phyloP scores from a whole-genome alignment of 2,329 filamentous ascomycete genomes.

The Trematosphaeria pertusa region DNA sequence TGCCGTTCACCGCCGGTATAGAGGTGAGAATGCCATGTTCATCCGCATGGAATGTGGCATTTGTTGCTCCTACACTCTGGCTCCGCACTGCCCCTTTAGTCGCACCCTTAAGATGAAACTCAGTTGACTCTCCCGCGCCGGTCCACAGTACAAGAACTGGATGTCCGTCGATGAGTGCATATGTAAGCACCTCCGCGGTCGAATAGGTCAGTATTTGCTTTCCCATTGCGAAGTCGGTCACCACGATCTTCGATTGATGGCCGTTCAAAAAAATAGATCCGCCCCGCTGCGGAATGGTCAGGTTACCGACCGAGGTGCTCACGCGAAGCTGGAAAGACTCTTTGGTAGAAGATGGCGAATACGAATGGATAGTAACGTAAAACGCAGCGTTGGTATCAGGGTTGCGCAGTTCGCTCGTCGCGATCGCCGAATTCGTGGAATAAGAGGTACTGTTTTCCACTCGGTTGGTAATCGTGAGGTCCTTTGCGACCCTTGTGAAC shows the following conservation, averaged over 20 bases:
- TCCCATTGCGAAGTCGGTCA: conserved; percentile 66
- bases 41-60: conserved; percentile 52
- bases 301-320: conserved; percentile 61
- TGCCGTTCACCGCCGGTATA: conserved; percentile 40
- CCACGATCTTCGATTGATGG: conserved; percentile 67
- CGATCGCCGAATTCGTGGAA: conserved; percentile 60
- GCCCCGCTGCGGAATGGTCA: conserved; percentile 62
- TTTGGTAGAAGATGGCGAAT: conserved; percentile 59
- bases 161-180: conserved; percentile 44
- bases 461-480: conserved; percentile 63
- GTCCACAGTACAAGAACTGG: conserved; percentile 51
- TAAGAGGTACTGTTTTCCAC: conserved; percentile 58
- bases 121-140: conserved; percentile 48
- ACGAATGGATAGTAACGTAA: conserved; percentile 64
- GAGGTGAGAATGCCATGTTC: conserved; percentile 43
- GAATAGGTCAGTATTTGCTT: conserved; percentile 61
- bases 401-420: conserved; percentile 64
- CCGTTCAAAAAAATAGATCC: conserved; percentile 62
- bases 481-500: conserved; percentile 65
- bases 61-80: conserved; percentile 49
- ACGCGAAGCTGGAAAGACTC: conserved; percentile 64
- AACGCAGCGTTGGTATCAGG: conserved; percentile 64
- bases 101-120: conserved; percentile 49
- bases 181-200: conserved; percentile 60
- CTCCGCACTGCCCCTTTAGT: conserved; percentile 48